Base-by-base conservation (phyloP, 2,329 filamentous ascomycete species). In the Ophioceras dolichostomum region DNA sequence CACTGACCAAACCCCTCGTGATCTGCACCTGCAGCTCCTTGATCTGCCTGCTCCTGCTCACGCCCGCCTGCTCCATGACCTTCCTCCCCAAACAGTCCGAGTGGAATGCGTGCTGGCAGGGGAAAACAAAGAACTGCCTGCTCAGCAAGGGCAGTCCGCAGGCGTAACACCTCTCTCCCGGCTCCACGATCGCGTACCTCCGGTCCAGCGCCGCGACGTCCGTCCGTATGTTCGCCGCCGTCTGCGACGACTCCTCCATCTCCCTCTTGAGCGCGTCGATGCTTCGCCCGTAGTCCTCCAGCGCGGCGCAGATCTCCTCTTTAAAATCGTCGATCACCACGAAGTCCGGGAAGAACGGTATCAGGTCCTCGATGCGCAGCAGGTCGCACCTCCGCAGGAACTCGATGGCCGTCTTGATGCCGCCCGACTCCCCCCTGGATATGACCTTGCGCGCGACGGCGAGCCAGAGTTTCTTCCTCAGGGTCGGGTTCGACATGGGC, bases 311-410 rank as follows among this genome's bases (percentile, higher is more conserved):
- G 27, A 98, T 96, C 56, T 98, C 91, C 45, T 96, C 88, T 55
- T 96, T 95, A 70, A 98, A 98, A 57, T 96, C 91, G 54, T 98
- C 91, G 43, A 98, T 96, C 36, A 96, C 83, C 18, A 96, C 87
- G 54, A 98, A 98, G 56, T 98, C 91, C 0, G 91, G 91, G 61
- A 98, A 98, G 65, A 98, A 95, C 0, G 91, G 91, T 29, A 98
- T 96, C 21, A 98, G 63, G 51, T 98, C 91, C 61, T 98, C 91
- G 45, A 98, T 98, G 44, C 83, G 81, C 34, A 98, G 73, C 10
- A 96, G 69, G 42, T 95, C 87, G 55, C 89, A 95, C 9, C 86
- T 79, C 47, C 86, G 85, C 10, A 96, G 70, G 52, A 98, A 95
- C 43, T 93, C 85, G 47, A 98, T 94, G 2, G 91, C 91, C 22